Evolutionary conservation across 805 yeast species (phyloP), one percentile per base, ranked within the genome.

Genomic region (Saccharomyces eubayanus): DNA sequence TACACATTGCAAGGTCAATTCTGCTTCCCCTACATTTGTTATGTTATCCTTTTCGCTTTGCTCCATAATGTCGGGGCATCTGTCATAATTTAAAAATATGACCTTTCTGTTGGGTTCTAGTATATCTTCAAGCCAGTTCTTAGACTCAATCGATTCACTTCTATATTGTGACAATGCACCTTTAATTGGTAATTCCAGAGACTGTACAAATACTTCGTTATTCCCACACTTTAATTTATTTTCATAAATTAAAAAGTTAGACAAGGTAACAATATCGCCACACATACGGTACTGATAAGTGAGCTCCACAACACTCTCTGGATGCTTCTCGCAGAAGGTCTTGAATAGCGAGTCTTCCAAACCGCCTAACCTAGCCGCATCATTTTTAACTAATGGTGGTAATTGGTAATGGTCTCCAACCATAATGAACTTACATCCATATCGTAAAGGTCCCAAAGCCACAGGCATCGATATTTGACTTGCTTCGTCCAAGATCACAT

Each of bases 361-460:
- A 1, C 72, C 72, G 0, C 78, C 82, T 11, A 61, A 60, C 52
- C 76, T 76, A 0, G 97, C 96, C 20, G 77, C 78, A 0, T 83
- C 78, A 60, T 82, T 82, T 28, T 79, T 76, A 0, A 94, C 90
- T 50, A 94, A 73, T 0, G 99, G 99, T 2, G 97, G 95, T 28
- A 94, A 74, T 68, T 94, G 99, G 59, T 79, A 82, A 67, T 94
- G 98, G 66, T 94, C 99, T 9, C 99, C 99, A n/a, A 94, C 97
- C 56, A 94, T 76, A 1, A 94, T 78, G 66, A 92, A 94, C 67
- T 80, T 87, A 47, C 85, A 84, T 31, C 90, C 84, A 58, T 79
- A 80, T 31, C 90, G 70, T 48, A 94, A 68, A 0, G 99, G 98
- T 0, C 98, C 99, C 29, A 94, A 68, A 60, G 95, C 87, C 5